A percentile compares a stretch with the other conserved stretches of the same genome.
Conservation (phyloP, 805 yeast species). For the Yamadazyma philogaea region DNA sequence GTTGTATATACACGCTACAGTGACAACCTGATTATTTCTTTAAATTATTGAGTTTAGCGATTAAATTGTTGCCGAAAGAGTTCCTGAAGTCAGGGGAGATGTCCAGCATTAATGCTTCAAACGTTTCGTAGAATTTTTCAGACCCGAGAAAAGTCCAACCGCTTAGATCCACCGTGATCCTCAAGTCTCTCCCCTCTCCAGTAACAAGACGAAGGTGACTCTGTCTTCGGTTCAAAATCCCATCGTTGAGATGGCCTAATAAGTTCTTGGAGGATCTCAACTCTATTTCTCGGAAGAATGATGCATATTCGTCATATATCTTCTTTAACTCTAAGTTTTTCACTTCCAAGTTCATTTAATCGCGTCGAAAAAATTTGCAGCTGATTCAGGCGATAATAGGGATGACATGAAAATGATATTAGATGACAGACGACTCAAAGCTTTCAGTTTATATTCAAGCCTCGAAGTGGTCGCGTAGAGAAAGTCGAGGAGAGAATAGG, state of each 20-base stretch:
- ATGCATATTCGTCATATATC: constrained; percentile 21
- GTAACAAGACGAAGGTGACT: constrained; percentile 14
- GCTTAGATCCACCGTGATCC: constrained; percentile 21
- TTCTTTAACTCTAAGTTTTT: constrained; percentile 19
- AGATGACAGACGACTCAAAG: too few species aligned
- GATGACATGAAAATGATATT: too few species aligned
- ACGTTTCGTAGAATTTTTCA: constrained; percentile 23
- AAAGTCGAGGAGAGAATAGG: neutral
- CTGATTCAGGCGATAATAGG: neutral
- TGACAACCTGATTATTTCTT: neutral
- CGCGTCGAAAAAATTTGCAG: constrained; percentile 1
- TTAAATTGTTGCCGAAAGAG: constrained; percentile 19
- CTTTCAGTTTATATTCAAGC: too few species aligned
- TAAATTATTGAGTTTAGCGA: constrained; percentile 17
- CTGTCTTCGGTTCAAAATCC: neutral
- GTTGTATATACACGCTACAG: neutral
- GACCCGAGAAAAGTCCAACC: constrained; percentile 28
- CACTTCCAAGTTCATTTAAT: constrained; percentile 16
- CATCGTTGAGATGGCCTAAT: constrained; percentile 4
- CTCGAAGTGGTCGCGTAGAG: too few species aligned
- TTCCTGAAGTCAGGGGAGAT: constrained; percentile 21
- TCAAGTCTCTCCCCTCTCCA: constrained; percentile 14
- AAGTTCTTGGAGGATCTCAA: constrained; percentile 8
- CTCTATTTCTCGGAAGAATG: constrained; percentile 17
- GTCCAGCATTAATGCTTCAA: constrained; percentile 30